Percentiles rank a stretch among this genome's conserved stretches.
These are phyloP conservation scores for Agrocybe pediades DNA, from an alignment of 768 basidiomycete genomes.

Conservation along the genomic window DNA sequence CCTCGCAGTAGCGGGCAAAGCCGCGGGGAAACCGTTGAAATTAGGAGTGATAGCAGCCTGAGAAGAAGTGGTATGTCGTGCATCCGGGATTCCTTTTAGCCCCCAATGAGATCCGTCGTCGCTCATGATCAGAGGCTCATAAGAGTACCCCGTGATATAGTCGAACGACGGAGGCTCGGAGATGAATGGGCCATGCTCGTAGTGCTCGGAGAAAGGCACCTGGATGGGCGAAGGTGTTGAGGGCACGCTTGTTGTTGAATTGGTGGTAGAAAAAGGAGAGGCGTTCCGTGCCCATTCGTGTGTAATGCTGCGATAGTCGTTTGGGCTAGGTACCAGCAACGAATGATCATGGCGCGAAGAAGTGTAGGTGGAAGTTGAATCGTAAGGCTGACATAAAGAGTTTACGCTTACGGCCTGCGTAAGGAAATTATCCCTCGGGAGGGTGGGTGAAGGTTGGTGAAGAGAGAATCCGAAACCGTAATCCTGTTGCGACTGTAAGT, in stretches of 20 bases:
- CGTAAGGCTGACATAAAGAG: conserved; percentile 17
- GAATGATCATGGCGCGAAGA: no score
- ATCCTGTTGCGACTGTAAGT: conserved; percentile 27
- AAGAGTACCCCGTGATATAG: conserved; percentile 23
- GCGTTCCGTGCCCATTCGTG: conserved; percentile 46
- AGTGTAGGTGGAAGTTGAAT: conserved; percentile 1
- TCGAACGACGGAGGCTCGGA: conserved; percentile 25
- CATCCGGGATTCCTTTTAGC: conserved; percentile 13
- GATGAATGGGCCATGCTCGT: conserved; percentile 17
- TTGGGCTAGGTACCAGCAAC: conserved; percentile 34
- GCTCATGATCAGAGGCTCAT: conserved; percentile 17
- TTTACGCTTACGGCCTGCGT: conserved; percentile 24
- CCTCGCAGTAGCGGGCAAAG: no score
- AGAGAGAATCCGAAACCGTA: conserved; percentile 42
- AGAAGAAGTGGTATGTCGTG: no score
- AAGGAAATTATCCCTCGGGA: conserved; percentile 13
- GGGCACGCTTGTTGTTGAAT: conserved; percentile 36
- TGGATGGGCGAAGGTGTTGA: conserved; percentile 38
- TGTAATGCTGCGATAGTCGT: conserved; percentile 28
- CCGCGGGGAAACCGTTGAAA: no score
- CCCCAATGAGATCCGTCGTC: no score
- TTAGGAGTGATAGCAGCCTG: no score
- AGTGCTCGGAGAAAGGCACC: conserved; percentile 28
- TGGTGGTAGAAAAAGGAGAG: conserved; percentile 45
- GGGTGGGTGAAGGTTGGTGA: conserved; percentile 21